These are phyloP conservation scores for Trichosporon ovoides DNA, from an alignment of 1,284 basidiomycete genomes.

Conservation along the genomic window DNA sequence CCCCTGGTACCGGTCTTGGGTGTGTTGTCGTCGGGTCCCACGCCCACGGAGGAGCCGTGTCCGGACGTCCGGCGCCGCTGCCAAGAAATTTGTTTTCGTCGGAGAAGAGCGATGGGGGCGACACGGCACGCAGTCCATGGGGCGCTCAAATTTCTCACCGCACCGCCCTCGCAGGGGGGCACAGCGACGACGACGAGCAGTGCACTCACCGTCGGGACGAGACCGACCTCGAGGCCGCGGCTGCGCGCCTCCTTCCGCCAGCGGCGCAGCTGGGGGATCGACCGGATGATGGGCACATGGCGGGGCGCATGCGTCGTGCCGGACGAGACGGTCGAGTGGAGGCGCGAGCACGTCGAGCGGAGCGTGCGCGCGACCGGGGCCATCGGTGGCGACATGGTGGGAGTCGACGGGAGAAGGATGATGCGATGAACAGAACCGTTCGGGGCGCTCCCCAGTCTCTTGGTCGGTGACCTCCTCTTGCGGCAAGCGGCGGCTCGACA, in stretches of 20 bases:
- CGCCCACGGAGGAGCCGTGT: not conserved
- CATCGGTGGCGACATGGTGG: not conserved
- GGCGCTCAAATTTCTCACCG: not conserved
- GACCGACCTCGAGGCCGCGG: conserved; percentile 68
- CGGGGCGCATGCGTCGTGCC: conserved; percentile 4
- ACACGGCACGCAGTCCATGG: not conserved
- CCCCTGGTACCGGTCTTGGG: too few relatives aligned
- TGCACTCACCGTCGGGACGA: conserved; percentile 66
- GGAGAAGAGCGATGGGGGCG: conserved; percentile 1
- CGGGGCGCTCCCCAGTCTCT: too few relatives aligned
- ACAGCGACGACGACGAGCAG: not conserved
- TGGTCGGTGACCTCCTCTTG: not conserved
- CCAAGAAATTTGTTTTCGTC: conserved; percentile 6
- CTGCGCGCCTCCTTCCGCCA: conserved; percentile 69
- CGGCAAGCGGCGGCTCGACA: not conserved
- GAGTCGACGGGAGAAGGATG: not conserved
- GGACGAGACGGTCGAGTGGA: conserved; percentile 4
- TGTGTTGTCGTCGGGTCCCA: too few relatives aligned
- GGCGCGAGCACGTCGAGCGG: conserved; percentile 1
- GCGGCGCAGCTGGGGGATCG: conserved; percentile 62
- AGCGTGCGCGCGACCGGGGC: not conserved
- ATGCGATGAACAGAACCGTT: not conserved
- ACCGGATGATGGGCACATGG: conserved; percentile 67
- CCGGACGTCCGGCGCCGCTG: not conserved
- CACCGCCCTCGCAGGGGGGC: too few relatives aligned